These are phyloP conservation scores for Penicillium capsulatum DNA, from an alignment of 2,329 filamentous ascomycete genomes.

Conservation along the genomic window DNA sequence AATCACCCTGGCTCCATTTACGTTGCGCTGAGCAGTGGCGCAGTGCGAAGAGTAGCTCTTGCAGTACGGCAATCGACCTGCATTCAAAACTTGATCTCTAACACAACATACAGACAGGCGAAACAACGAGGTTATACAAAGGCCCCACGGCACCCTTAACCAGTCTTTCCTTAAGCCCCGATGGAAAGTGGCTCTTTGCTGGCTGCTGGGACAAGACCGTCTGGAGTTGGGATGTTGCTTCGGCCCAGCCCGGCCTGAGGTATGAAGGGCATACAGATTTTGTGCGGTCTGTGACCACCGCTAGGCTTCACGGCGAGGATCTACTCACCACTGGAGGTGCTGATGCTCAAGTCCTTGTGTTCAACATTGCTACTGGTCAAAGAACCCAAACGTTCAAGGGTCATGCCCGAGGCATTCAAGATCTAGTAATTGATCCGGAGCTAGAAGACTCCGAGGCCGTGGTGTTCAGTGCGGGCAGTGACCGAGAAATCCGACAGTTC, in stretches of 20 bases:
- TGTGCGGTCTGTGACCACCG: slow-evolving; percentile 72
- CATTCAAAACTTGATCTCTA: too few relatives aligned
- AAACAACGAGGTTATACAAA: slow-evolving; percentile 54
- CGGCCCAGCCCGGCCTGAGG: slow-evolving; percentile 52
- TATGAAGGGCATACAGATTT: slow-evolving; percentile 84
- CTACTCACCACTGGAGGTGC: slow-evolving; percentile 69
- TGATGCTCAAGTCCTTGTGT: slow-evolving; percentile 77
- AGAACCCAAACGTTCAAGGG: slow-evolving; percentile 75
- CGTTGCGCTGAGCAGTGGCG: slow-evolving; percentile 82
- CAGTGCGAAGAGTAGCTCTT: slow-evolving; percentile 67
- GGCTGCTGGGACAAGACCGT: slow-evolving; percentile 93
- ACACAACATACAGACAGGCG: slow-evolving; percentile 44
- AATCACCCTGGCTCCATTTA: slow-evolving; percentile 60
- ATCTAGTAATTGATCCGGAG: slow-evolving; percentile 69
- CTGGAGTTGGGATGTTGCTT: slow-evolving; percentile 73
- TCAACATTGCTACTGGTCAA: slow-evolving; percentile 66
- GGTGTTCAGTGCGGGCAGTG: slow-evolving; percentile 75
- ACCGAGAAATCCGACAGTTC: slow-evolving; percentile 71
- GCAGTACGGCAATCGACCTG: too few relatives aligned
- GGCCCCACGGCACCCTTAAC: slow-evolving; percentile 78
- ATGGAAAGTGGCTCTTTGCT: slow-evolving; percentile 64
- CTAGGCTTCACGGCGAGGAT: slow-evolving; percentile 58
- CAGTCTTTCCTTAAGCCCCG: slow-evolving; percentile 62
- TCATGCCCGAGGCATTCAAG: slow-evolving; percentile 71
- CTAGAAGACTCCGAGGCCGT: slow-evolving; percentile 42